Percentiles rank a stretch among this genome's conserved stretches.
Conservation (phyloP, 148 eudicot species). For the Limonium bicolor region DNA sequence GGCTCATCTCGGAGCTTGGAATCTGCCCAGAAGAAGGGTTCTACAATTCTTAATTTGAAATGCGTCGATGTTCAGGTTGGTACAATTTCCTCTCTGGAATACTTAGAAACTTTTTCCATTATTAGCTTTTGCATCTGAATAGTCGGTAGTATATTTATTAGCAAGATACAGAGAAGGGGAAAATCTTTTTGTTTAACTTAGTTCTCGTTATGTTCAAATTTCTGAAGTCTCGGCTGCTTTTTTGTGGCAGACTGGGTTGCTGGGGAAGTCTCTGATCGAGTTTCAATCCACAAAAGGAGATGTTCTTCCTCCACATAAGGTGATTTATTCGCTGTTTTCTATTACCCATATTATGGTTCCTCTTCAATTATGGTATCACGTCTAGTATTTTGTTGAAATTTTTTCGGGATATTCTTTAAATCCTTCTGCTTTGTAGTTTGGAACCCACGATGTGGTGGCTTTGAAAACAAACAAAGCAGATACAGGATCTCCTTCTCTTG, state of each 20-base stretch:
- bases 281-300: conserved; percentile 93
- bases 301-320: conserved; percentile 93
- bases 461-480: conserved; percentile 86
- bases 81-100: neutral
- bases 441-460: conserved; percentile 90
- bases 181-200: neutral
- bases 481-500: conserved; percentile 66
- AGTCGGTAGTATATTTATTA: no score
- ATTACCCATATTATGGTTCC: no score
- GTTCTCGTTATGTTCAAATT: neutral
- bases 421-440: conserved; percentile 43
- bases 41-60: conserved; percentile 75
- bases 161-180: neutral
- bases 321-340: conserved; percentile 14
- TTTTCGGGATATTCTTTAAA: neutral
- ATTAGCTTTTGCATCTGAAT: neutral
- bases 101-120: neutral
- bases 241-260: conserved; percentile 54
- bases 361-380: no score
- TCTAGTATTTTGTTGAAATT: no score
- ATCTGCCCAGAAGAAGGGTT: conserved; percentile 65
- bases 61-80: conserved; percentile 84
- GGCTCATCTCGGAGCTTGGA: conserved; percentile 72
- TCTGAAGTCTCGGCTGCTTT: neutral
- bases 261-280: conserved; percentile 86